Evolutionary conservation across 352 stramenopile species (phyloP).

Genomic region (Phytopythium aichiense): DNA sequence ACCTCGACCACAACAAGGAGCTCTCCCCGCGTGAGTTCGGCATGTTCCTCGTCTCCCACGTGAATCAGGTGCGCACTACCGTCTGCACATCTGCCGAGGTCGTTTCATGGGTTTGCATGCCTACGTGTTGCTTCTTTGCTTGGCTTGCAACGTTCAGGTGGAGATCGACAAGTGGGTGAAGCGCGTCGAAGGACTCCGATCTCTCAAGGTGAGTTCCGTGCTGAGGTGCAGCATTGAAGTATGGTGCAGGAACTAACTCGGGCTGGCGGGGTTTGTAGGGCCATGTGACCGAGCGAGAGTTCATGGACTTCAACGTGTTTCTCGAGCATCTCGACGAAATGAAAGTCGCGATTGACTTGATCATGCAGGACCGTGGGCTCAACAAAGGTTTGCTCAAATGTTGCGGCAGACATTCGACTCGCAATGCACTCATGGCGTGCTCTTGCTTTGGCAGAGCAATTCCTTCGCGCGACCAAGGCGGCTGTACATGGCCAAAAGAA

Average conservation of each 20-base stretch:
- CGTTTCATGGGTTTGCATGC: slow-evolving; percentile 2
- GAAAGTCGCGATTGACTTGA: slow-evolving; percentile 80
- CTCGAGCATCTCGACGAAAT: slow-evolving; percentile 81
- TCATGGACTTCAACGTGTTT: slow-evolving; percentile 81
- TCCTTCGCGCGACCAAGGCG: slow-evolving; percentile 65
- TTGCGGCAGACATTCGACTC: neutral
- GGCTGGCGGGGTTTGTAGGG: slow-evolving; percentile 26
- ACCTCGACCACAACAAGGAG: slow-evolving; percentile 74
- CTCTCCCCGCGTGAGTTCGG: slow-evolving; percentile 81
- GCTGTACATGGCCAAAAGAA: slow-evolving; percentile 53
- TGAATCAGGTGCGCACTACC: slow-evolving; percentile 54
- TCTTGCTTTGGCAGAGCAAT: slow-evolving; percentile 49
- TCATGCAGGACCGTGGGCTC: slow-evolving; percentile 77
- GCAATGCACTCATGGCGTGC: neutral
- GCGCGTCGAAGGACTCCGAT: slow-evolving; percentile 62
- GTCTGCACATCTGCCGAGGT: neutral
- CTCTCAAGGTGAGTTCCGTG: slow-evolving; percentile 35
- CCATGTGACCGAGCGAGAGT: slow-evolving; percentile 71
- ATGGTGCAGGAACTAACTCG: neutral
- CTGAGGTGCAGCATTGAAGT: neutral
- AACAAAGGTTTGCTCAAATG: slow-evolving; percentile 52
- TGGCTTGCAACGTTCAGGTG: slow-evolving; percentile 18
- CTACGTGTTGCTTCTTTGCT: neutral
- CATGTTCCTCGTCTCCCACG: slow-evolving; percentile 86
- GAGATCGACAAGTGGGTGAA: slow-evolving; percentile 80